Percentiles rank a stretch among this genome's conserved stretches.
Conservation (phyloP, 2,329 filamentous ascomycete genomes). For the Aspergillus sp. region DNA sequence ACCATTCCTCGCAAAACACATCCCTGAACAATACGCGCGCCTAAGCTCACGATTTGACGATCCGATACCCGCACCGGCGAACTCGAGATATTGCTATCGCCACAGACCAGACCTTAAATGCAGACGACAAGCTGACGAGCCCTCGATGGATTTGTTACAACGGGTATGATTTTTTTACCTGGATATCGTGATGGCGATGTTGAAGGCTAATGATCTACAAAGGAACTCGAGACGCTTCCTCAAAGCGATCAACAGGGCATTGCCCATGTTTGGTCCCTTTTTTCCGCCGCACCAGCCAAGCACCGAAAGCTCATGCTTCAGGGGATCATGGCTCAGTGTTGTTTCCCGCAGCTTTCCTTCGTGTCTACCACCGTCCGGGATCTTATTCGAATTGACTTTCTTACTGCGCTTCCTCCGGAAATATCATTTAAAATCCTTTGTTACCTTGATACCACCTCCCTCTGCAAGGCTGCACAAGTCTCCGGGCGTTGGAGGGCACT, state of each 20-base stretch:
- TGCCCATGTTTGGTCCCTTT: slow-evolving; percentile 94
- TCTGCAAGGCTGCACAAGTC: slow-evolving; percentile 94
- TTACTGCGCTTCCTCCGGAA: slow-evolving; percentile 82
- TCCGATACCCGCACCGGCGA: slow-evolving; percentile 48
- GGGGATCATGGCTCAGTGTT: slow-evolving; percentile 92
- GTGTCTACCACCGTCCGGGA: slow-evolving; percentile 88
- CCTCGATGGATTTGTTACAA: slow-evolving; percentile 92
- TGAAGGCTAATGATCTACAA: slow-evolving; percentile 2
- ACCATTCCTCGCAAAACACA: slow-evolving; percentile 86
- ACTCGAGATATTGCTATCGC: slow-evolving; percentile 92
- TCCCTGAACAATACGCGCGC: slow-evolving; percentile 82
- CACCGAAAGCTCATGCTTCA: slow-evolving; percentile 95
- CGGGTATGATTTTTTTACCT: slow-evolving; percentile 54
- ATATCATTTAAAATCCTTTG: slow-evolving; percentile 90
- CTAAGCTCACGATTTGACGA: slow-evolving; percentile 45
- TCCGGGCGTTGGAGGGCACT: slow-evolving; percentile 81
- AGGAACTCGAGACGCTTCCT: slow-evolving; percentile 79
- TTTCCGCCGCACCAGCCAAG: slow-evolving; percentile 89
- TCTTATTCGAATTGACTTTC: slow-evolving; percentile 95
- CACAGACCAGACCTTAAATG: slow-evolving; percentile 94
- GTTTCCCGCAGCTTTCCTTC: slow-evolving; percentile 92
- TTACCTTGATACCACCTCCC: slow-evolving; percentile 85
- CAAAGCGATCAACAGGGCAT: slow-evolving; percentile 90
- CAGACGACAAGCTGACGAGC: slow-evolving; percentile 85
- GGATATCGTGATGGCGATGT: neutral